These are phyloP conservation scores for Coemansia sp. DNA, from an alignment of 192 early-diverging fungal genomes.

Conservation along the genomic window DNA sequence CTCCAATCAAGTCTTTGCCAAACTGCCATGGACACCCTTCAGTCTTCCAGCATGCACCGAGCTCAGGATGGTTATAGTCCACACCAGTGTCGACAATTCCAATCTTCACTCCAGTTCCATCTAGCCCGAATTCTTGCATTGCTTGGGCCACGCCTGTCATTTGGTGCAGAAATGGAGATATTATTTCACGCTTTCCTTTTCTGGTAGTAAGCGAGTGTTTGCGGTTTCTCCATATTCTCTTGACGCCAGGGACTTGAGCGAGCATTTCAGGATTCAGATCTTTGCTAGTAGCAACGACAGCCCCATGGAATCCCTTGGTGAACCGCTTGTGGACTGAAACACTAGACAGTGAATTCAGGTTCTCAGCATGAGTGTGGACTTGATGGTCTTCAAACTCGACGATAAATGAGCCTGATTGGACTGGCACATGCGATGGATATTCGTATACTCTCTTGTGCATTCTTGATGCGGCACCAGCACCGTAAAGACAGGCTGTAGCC, in stretches of 20 bases:
- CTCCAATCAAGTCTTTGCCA: slow-evolving; percentile 66
- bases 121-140: slow-evolving; percentile 49
- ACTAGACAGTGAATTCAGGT: slow-evolving; percentile 1
- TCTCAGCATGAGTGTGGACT: background rate
- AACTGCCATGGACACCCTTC: slow-evolving; percentile 56
- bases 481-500: no score
- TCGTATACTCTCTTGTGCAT: no score
- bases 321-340: slow-evolving; percentile 20
- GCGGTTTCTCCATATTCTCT: slow-evolving; percentile 27
- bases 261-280: background rate
- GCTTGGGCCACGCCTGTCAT: slow-evolving; percentile 56
- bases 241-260: background rate
- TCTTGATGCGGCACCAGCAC: no score
- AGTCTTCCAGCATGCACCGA: slow-evolving; percentile 66
- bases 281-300: slow-evolving; percentile 15
- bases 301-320: slow-evolving; percentile 17
- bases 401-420: slow-evolving; percentile 21
- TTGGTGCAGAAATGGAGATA: slow-evolving; percentile 27
- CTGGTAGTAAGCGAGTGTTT: background rate
- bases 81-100: slow-evolving; percentile 70
- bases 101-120: slow-evolving; percentile 65
- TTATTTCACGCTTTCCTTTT: background rate
- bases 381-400: slow-evolving; percentile 27
- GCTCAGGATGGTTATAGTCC: slow-evolving; percentile 64
- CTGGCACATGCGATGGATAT: slow-evolving; percentile 9